A percentile compares a stretch with the other conserved stretches of the same genome.
Conservation (phyloP, 2,329 filamentous ascomycete species). For the Botrytis hyacinthi region DNA sequence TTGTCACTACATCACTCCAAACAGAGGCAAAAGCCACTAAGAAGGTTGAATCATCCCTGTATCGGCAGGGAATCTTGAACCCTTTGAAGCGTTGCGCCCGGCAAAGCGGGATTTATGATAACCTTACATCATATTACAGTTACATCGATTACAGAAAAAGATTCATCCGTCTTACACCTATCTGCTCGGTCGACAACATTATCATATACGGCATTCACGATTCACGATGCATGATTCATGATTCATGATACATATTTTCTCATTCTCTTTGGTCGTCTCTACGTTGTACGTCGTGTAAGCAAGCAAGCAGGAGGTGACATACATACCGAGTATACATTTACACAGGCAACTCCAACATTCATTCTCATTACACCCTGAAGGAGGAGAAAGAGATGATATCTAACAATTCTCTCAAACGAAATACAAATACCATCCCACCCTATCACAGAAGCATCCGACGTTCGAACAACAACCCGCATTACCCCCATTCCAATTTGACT, state of each 20-base stretch:
- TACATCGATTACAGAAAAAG: background rate
- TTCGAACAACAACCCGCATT: background rate
- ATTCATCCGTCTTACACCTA: background rate
- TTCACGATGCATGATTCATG: background rate
- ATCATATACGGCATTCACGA: background rate
- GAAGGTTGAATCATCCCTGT: background rate
- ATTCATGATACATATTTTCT: background rate
- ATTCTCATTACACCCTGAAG: background rate
- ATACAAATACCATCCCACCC: background rate
- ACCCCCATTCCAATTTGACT: background rate
- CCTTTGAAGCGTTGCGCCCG: background rate
- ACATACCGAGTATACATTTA: background rate
- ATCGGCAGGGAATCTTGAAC: too few species aligned
- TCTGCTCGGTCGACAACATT: background rate
- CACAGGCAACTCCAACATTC: background rate
- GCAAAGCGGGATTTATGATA: background rate
- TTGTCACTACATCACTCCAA: background rate
- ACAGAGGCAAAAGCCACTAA: background rate
- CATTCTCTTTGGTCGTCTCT: too few species aligned
- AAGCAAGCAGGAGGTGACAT: too few species aligned
- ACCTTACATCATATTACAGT: background rate
- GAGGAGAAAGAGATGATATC: background rate
- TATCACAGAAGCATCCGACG: background rate
- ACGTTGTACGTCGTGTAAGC: too few species aligned
- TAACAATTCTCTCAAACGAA: background rate